Conservation (phyloP, 1,139 yeast genomes). For the Debaryomyces nepalensis region DNA sequence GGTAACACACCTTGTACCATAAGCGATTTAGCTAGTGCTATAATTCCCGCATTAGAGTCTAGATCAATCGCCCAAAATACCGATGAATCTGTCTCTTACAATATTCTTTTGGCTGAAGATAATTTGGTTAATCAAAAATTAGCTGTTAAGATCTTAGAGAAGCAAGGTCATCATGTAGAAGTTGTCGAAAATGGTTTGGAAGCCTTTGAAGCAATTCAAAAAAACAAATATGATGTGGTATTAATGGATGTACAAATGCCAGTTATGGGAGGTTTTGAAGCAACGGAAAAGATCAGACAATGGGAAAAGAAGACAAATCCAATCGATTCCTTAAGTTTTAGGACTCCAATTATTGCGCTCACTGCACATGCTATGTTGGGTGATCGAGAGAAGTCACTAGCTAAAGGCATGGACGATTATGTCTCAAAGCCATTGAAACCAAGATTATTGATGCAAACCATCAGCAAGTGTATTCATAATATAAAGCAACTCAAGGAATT, state of each 20-base stretch:
- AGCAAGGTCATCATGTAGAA: constrained; percentile 79
- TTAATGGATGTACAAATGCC: constrained; percentile 97
- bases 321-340: constrained; percentile 62
- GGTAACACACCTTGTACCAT: constrained; percentile 88
- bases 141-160: constrained; percentile 80
- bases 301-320: constrained; percentile 85
- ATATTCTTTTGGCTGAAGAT: constrained; percentile 82
- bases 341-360: constrained; percentile 86
- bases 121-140: constrained; percentile 84
- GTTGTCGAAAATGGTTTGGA: constrained; percentile 87
- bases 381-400: constrained; percentile 81
- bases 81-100: constrained; percentile 77
- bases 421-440: constrained; percentile 88
- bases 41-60: constrained; percentile 83
- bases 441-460: constrained; percentile 78
- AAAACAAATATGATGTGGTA: constrained; percentile 71
- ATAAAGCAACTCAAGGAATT: constrained; percentile 61
- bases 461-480: constrained; percentile 79
- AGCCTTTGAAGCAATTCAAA: constrained; percentile 77
- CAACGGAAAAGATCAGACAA: constrained; percentile 81
- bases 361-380: constrained; percentile 95
- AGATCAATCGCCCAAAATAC: constrained; percentile 80
- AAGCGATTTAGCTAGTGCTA: constrained; percentile 78
- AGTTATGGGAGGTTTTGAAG: constrained; percentile 93
- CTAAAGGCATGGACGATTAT: constrained; percentile 91